Evolutionary conservation across 2,329 filamentous ascomycete species (phyloP), one percentile per base, ranked within the genome.

Genomic region (Pseudogymnoascus sp.): DNA sequence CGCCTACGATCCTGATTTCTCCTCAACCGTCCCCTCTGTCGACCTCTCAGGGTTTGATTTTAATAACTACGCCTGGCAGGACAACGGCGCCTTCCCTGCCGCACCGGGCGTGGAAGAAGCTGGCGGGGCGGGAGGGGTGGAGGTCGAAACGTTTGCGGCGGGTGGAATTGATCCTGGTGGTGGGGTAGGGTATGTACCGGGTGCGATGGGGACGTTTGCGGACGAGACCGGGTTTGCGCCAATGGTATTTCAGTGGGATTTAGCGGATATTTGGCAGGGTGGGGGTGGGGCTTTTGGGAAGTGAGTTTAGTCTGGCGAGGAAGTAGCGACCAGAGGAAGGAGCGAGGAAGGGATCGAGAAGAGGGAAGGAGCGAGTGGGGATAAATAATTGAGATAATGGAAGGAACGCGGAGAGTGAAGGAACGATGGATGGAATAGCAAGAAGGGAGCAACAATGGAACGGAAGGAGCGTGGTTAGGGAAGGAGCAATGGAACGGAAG

Each of bases 181-280:
- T n/a, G 43, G 23, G 23, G 3, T 29, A 3, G 23, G 14, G 14
- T 49, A 49, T 49, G 43, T 23, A 14, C 6, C 6, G 12, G 23
- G 43, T 10, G 23, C 14, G 23, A 29, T 23, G 23, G 43, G 43
- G 23, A 31, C 16, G 23, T 49, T 49, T 49, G 31, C 6, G 1
- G 55, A 59, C 6, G 31, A 59, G 21, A n/a, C 6, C 6, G 55
- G 21, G 16, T 59, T 59, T 8, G 31, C 35, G 29, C 55, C 55
- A 11, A 59, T 59, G 55, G 55, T 59, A 6, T 59, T 59, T 19
- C 55, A 59, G 29, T 59, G 55, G 55, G 55, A 59, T 26, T 59
- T 59, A 26, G 55, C 55, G 21, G 55, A 59, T 59, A 59, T 59
- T 35, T 59, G 55, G 55, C 31, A 38, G n/a, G 55, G 55, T 37